Conservation (phyloP, 371 early-diverging fungal genomes). For the Mortierella polycephala region DNA sequence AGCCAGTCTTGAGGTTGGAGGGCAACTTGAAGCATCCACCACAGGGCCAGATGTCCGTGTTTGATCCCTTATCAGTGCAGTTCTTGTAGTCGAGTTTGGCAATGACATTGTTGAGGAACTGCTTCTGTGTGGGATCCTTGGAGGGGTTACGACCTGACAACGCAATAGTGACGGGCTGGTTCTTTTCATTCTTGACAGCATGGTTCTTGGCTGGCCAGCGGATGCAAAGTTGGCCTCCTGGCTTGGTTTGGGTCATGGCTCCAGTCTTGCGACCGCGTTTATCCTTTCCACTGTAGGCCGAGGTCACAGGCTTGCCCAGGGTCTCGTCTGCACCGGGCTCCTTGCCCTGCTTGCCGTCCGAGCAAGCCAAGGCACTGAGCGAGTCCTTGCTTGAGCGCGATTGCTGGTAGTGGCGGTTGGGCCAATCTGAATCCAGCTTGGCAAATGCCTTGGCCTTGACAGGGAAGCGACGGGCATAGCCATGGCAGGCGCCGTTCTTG, state of each 20-base stretch:
- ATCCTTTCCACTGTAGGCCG: slow-evolving; percentile 37
- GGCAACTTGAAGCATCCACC: slow-evolving; percentile 51
- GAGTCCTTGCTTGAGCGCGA: slow-evolving; percentile 28
- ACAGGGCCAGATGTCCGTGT: slow-evolving; percentile 50
- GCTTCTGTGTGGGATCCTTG: slow-evolving; percentile 37
- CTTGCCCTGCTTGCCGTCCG: slow-evolving; percentile 37
- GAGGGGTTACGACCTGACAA: slow-evolving; percentile 23
- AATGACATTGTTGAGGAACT: slow-evolving; percentile 30
- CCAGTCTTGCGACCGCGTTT: slow-evolving; percentile 33
- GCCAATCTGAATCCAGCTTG: slow-evolving; percentile 43
- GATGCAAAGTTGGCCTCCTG: slow-evolving; percentile 42
- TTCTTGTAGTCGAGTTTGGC: slow-evolving; percentile 41
- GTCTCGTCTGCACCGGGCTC: slow-evolving; percentile 47
- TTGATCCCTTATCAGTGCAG: slow-evolving; percentile 26
- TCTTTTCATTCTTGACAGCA: slow-evolving; percentile 31
- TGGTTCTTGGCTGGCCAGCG: slow-evolving; percentile 57
- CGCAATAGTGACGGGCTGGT: slow-evolving; percentile 38
- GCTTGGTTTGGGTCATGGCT: slow-evolving; percentile 13
- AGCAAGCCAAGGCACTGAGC: slow-evolving; percentile 27
- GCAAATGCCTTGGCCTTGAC: slow-evolving; percentile 42
- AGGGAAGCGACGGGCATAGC: slow-evolving; percentile 52
- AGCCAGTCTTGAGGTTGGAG: slow-evolving; percentile 13
- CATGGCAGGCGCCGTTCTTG: slow-evolving; percentile 42
- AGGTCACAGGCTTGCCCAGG: slow-evolving; percentile 21
- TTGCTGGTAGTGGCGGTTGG: slow-evolving; percentile 56